Conservation (phyloP, 78 protist species). For the Dictyostelium brefeldianum region DNA sequence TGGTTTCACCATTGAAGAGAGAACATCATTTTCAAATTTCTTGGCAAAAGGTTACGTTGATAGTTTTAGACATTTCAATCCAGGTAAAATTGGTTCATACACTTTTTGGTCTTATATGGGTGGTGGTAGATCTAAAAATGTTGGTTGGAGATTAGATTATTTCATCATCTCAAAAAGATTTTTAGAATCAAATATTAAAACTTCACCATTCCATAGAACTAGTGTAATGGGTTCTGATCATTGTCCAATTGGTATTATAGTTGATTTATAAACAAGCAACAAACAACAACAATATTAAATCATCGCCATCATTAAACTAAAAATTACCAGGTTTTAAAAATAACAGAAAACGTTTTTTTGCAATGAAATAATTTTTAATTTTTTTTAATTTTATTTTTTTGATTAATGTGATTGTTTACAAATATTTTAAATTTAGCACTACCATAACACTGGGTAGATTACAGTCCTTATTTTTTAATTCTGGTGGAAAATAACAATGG, state of each 20-base stretch:
- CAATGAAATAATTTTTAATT: no score
- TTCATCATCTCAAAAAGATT: conserved; percentile 74
- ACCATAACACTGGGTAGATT: no score
- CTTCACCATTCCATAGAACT: conserved; percentile 53
- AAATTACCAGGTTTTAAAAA: no score
- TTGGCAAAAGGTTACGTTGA: conserved; percentile 83
- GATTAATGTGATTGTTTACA: no score
- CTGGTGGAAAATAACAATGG: no score
- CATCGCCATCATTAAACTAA: no score
- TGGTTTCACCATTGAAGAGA: conserved; percentile 86
- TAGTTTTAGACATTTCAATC: conserved; percentile 79
- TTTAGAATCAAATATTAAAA: conserved; percentile 29
- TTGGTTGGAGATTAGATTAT: conserved; percentile 88
- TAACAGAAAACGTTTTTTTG: no score
- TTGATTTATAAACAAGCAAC: conserved; percentile 22
- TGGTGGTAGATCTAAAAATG: conserved; percentile 51
- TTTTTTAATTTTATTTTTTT: no score
- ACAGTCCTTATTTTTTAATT: neutral
- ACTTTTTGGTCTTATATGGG: conserved; percentile 81
- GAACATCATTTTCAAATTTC: conserved; percentile 74
- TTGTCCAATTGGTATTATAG: conserved; percentile 77
- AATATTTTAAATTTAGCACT: no score
- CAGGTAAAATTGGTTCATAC: conserved; percentile 59
- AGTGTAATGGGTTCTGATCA: conserved; percentile 70
- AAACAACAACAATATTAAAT: no score